These are phyloP conservation scores for Ambrosia hybrid DNA, from an alignment of 140 eudicot genomes.

Conservation along the genomic window DNA sequence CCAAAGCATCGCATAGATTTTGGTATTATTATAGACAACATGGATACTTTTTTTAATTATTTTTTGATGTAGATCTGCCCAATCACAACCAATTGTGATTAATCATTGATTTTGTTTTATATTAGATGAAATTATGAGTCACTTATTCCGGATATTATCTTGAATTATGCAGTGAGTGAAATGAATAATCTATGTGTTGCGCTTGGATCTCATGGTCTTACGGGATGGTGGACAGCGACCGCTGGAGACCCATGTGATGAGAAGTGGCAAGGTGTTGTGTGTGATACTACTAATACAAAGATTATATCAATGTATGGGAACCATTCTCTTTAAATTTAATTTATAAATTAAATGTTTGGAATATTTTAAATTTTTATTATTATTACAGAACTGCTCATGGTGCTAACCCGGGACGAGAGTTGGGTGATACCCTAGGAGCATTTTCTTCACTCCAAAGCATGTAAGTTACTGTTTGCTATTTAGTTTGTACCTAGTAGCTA, in stretches of 20 bases:
- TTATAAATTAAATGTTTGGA: too few relatives aligned
- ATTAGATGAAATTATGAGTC: too few relatives aligned
- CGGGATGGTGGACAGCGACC: constrained; percentile 68
- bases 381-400: constrained; percentile 51
- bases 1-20: too few relatives aligned
- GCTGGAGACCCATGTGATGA: constrained; percentile 93
- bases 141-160: constrained; percentile 13
- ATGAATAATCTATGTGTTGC: constrained; percentile 67
- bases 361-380: background rate
- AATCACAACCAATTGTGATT: too few relatives aligned
- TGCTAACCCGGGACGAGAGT: constrained; percentile 77
- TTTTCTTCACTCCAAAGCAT: constrained; percentile 65
- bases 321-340: too few relatives aligned
- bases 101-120: background rate
- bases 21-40: too few relatives aligned
- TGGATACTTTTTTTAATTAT: too few relatives aligned
- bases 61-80: too few relatives aligned
- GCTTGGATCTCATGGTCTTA: constrained; percentile 66
- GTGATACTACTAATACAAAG: too few relatives aligned
- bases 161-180: constrained; percentile 60
- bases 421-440: constrained; percentile 67
- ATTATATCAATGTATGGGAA: too few relatives aligned
- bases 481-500: background rate
- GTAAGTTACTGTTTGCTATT: constrained; percentile 42
- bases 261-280: constrained; percentile 48